phyloP scores from a whole-genome alignment of 306 rosid species.

The Rosa multiflora region DNA sequence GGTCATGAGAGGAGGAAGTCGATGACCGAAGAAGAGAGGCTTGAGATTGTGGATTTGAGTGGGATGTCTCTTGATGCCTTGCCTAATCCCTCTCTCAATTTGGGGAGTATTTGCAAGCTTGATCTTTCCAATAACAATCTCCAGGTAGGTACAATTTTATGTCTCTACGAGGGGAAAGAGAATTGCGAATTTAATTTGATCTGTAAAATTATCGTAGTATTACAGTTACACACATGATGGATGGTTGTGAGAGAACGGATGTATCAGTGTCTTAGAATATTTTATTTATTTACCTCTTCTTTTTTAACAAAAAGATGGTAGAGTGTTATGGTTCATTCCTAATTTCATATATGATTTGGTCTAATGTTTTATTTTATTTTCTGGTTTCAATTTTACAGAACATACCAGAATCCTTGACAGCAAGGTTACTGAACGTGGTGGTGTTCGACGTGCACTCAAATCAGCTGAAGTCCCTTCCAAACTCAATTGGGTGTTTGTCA shows the following conservation, averaged over 20 bases:
- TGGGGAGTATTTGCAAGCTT: slow-evolving; percentile 65
- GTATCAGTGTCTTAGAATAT: no score
- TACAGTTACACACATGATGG: no score
- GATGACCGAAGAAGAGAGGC: slow-evolving; percentile 42
- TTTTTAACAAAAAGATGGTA: neutral
- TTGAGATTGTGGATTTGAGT: slow-evolving; percentile 75
- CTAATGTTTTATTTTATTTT: neutral
- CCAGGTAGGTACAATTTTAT: slow-evolving; percentile 45
- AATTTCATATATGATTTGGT: neutral
- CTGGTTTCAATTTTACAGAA: slow-evolving; percentile 32
- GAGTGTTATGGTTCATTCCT: neutral
- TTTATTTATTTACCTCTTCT: no score
- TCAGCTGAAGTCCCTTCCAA: slow-evolving; percentile 73
- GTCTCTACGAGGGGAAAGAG: neutral
- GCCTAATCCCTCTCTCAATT: slow-evolving; percentile 65
- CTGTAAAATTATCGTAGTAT: no score
- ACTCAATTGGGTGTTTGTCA: slow-evolving; percentile 85
- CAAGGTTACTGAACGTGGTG: slow-evolving; percentile 66
- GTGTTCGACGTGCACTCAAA: slow-evolving; percentile 84
- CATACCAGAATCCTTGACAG: slow-evolving; percentile 79
- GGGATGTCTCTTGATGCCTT: slow-evolving; percentile 69
- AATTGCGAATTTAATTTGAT: no score
- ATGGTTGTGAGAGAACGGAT: no score
- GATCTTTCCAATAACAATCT: slow-evolving; percentile 93
- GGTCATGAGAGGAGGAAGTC: slow-evolving; percentile 20